A percentile compares a stretch with the other conserved stretches of the same genome.
Conservation (phyloP, 2,329 filamentous ascomycete species). For the Aspergillus terreus region DNA sequence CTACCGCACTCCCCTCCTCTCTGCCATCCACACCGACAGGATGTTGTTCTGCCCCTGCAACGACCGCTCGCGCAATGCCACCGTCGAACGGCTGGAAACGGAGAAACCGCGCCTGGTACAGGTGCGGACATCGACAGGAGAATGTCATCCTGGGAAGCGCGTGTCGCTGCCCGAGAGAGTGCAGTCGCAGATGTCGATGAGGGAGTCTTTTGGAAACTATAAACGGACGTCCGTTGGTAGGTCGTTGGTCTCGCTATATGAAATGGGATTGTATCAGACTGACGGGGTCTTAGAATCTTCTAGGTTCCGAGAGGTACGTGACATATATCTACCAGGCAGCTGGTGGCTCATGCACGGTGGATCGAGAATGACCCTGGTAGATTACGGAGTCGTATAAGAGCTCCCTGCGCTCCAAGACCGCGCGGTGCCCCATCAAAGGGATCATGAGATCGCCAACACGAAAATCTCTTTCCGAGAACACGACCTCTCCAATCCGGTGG, state of each 20-base stretch:
- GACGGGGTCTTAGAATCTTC: background rate
- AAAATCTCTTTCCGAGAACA: conserved; percentile 6
- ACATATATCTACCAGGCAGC: background rate
- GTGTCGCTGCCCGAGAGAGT: background rate
- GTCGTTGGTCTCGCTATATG: background rate
- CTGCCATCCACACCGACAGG: background rate
- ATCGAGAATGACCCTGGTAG: background rate
- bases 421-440: conserved; percentile 2
- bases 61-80: background rate
- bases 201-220: background rate
- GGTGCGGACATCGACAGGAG: background rate
- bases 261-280: background rate
- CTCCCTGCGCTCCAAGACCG: background rate
- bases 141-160: background rate
- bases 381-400: background rate
- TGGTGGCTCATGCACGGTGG: background rate
- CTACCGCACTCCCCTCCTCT: background rate
- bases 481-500: background rate
- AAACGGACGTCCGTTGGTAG: background rate
- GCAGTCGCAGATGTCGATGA: background rate
- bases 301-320: background rate
- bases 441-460: conserved; percentile 11
- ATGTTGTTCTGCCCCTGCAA: background rate
- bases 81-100: background rate
- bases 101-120: background rate